Evolutionary conservation across 2,329 filamentous ascomycete species (phyloP).

Genomic region (Aspergillus clavatus): DNA sequence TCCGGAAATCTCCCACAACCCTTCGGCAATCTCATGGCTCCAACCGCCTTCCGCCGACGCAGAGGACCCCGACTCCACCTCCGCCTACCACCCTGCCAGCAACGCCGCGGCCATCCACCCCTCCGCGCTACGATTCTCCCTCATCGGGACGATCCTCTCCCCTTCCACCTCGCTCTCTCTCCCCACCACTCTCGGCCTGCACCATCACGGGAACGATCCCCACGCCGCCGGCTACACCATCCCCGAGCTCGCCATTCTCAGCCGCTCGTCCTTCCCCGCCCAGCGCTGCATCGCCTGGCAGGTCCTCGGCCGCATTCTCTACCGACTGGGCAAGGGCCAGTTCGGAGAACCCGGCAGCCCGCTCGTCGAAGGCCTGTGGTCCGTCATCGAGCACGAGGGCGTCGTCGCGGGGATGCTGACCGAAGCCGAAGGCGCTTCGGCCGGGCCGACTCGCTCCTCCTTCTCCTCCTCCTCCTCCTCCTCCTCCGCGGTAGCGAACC

Average conservation of each 20-base stretch:
- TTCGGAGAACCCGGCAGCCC: constrained; percentile 58
- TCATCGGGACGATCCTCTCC: constrained; percentile 72
- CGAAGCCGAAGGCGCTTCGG: constrained; percentile 60
- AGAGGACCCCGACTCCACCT: constrained; percentile 59
- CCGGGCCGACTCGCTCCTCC: constrained; percentile 1
- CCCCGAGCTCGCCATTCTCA: constrained; percentile 73
- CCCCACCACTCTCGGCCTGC: constrained; percentile 72
- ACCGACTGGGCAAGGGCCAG: constrained; percentile 70
- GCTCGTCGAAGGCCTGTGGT: constrained; percentile 77
- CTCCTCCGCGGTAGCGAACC: constrained; percentile 32
- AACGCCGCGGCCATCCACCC: constrained; percentile 59
- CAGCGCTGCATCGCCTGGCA: constrained; percentile 91
- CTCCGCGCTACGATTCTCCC: constrained; percentile 80
- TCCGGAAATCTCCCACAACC: constrained; percentile 77
- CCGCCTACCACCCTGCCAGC: constrained; percentile 76
- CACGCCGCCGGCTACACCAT: constrained; percentile 94
- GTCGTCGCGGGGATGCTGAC: constrained; percentile 72
- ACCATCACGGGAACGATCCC: constrained; percentile 89
- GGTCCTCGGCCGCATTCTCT: constrained; percentile 79
- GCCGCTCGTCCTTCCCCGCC: constrained; percentile 74
- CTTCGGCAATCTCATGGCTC: constrained; percentile 86
- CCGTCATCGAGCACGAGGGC: constrained; percentile 67
- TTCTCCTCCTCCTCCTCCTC: no score
- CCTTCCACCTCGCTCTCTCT: constrained; percentile 70
- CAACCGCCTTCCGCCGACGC: constrained; percentile 63